Evolutionary conservation across 1,284 basidiomycete genomes (phyloP).

Genomic region (Wolfiporia cocos): DNA sequence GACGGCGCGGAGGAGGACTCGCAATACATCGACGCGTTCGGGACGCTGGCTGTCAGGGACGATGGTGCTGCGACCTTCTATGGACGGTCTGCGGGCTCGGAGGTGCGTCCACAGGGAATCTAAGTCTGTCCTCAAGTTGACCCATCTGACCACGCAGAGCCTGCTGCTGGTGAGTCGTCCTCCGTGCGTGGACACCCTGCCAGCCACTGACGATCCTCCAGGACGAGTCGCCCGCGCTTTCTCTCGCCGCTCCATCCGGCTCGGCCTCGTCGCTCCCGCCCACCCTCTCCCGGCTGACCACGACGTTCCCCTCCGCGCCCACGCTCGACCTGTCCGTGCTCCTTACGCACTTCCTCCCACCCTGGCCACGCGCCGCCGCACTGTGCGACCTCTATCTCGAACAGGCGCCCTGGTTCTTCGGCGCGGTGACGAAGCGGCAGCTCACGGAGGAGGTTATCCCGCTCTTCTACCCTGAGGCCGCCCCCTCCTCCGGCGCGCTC

Average conservation of each 20-base stretch:
- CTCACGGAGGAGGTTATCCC: conserved; percentile 61
- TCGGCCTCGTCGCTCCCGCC: conserved; percentile 16
- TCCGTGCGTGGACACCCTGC: background rate
- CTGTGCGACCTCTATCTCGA: conserved; percentile 61
- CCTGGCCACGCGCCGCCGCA: conserved; percentile 47
- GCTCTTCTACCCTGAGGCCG: conserved; percentile 51
- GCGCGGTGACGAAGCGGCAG: conserved; percentile 55
- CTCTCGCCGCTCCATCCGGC: conserved; percentile 1
- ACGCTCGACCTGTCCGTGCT: conserved; percentile 38
- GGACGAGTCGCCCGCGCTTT: conserved; percentile 14
- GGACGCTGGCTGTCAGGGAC: conserved; percentile 57
- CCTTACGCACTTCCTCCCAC: conserved; percentile 44
- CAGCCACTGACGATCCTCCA: background rate
- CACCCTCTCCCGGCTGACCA: conserved; percentile 38
- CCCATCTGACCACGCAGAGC: conserved; percentile 18
- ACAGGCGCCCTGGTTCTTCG: conserved; percentile 72
- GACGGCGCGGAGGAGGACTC: conserved; percentile 15
- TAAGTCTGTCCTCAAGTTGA: background rate
- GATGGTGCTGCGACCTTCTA: conserved; percentile 59
- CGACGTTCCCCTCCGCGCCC: conserved; percentile 46
- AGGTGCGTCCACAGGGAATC: conserved; percentile 27
- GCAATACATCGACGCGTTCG: conserved; percentile 32
- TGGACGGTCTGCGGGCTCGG: conserved; percentile 57
- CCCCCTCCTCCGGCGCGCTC: conserved; percentile 5
- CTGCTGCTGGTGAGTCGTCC: conserved; percentile 25